phyloP scores from a whole-genome alignment of 1,139 yeast species.

The Zygoascus sp. region DNA sequence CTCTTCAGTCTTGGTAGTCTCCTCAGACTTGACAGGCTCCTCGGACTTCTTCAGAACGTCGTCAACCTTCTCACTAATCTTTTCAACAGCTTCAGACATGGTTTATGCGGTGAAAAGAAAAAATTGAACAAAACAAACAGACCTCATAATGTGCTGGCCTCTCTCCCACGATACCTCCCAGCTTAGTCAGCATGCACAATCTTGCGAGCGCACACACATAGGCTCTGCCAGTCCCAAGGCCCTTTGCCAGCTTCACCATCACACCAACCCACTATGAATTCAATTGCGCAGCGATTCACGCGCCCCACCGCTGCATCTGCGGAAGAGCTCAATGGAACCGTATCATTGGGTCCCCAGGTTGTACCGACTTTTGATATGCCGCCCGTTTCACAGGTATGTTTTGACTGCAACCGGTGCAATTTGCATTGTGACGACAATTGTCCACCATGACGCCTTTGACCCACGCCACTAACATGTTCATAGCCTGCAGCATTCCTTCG shows the following conservation, averaged over 20 bases:
- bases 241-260: neutral
- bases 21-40: neutral
- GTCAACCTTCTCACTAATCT: slow-evolving; percentile 11
- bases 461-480: slow-evolving; percentile 3
- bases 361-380: slow-evolving; percentile 66
- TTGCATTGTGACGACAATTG: too few species aligned
- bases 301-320: slow-evolving; percentile 1
- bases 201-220: neutral
- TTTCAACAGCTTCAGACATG: slow-evolving; percentile 11
- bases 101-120: neutral
- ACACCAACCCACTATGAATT: slow-evolving; percentile 1
- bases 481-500: slow-evolving; percentile 89
- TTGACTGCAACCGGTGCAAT: neutral
- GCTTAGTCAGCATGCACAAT: neutral
- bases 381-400: slow-evolving; percentile 60
- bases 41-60: slow-evolving; percentile 2
- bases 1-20: slow-evolving; percentile 3
- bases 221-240: neutral
- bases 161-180: too few species aligned
- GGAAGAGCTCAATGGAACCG: neutral
- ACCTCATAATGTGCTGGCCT: too few species aligned
- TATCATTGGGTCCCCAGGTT: slow-evolving; percentile 2
- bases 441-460: neutral
- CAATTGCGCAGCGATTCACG: slow-evolving; percentile 7
- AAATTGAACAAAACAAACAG: slow-evolving; percentile 1